Conservation (phyloP, 78 protist genomes). For the Anaeramoeba flamelloides region DNA sequence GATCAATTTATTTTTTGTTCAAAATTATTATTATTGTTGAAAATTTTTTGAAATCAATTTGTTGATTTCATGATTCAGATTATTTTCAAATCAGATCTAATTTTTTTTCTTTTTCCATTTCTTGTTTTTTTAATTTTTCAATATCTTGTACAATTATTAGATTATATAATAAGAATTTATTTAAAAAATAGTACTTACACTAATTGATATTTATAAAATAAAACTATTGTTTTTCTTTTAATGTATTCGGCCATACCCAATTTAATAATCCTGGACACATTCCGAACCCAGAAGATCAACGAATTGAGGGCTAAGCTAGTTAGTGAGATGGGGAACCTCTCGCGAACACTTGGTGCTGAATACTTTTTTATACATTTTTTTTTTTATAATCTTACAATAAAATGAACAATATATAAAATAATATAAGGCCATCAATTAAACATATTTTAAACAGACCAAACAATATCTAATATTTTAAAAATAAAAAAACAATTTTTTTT, state of each 20-base stretch:
- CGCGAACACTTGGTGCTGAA: no score
- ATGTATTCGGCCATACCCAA: neutral
- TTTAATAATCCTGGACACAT: neutral
- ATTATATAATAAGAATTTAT: neutral
- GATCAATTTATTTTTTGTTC: neutral
- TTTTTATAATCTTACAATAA: neutral
- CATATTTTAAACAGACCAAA: slow-evolving; percentile 1
- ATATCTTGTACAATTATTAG: neutral
- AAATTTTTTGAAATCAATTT: neutral
- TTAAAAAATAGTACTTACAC: no score
- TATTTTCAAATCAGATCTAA: neutral
- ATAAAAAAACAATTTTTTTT: slow-evolving; percentile 3
- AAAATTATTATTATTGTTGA: neutral
- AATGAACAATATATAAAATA: no score
- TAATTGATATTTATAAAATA: neutral
- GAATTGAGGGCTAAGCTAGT: neutral
- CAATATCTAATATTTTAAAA: neutral
- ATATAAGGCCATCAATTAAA: neutral
- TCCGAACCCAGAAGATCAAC: neutral
- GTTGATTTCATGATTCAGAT: neutral
- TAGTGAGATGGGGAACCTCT: neutral
- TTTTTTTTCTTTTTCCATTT: neutral
- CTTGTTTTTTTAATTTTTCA: neutral
- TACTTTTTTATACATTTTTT: neutral
- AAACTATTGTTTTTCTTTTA: neutral